These are phyloP conservation scores for Neofusicoccum umdonicola DNA, from an alignment of 2,329 filamentous ascomycete species.

Conservation along the genomic window DNA sequence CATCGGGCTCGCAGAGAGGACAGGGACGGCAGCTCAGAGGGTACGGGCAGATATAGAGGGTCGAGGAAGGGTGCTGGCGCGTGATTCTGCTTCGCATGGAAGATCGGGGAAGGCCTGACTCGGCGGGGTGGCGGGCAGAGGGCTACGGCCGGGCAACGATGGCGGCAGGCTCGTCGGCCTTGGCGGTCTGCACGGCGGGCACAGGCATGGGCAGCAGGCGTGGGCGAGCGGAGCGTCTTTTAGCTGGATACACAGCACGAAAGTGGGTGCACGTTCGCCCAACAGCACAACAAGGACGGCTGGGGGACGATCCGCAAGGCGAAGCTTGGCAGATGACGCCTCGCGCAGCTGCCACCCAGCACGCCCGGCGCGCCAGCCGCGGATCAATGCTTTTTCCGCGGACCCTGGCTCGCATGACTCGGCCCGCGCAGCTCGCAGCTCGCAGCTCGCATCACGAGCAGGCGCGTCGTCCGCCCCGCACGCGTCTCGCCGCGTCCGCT, in stretches of 20 bases:
- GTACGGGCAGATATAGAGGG: not conserved
- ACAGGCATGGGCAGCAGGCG: slow-evolving; percentile 6
- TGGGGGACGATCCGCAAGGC: slow-evolving; percentile 1
- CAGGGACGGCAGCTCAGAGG: not conserved
- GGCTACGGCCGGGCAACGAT: not conserved
- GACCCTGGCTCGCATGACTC: not conserved
- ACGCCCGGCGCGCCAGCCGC: not conserved
- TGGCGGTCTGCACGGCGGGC: not conserved
- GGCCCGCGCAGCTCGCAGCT: not conserved
- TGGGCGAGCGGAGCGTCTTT: not conserved
- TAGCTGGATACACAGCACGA: not conserved
- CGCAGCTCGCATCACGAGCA: not conserved
- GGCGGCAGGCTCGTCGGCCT: slow-evolving; percentile 6
- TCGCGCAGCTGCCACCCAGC: not conserved
- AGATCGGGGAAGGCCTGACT: slow-evolving; percentile 3
- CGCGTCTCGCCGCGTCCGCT: not conserved
- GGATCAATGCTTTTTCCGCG: not conserved
- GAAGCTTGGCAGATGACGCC: slow-evolving; percentile 10
- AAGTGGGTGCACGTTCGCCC: slow-evolving; percentile 12
- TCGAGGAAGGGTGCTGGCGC: not conserved
- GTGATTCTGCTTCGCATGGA: not conserved
- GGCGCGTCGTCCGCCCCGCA: slow-evolving; percentile 7
- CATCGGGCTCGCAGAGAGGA: slow-evolving; percentile 3
- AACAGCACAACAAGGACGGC: not conserved
- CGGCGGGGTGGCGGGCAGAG: slow-evolving; percentile 10